phyloP scores from a whole-genome alignment of 176 grass and related monocot species.

The Oryza punctata region DNA sequence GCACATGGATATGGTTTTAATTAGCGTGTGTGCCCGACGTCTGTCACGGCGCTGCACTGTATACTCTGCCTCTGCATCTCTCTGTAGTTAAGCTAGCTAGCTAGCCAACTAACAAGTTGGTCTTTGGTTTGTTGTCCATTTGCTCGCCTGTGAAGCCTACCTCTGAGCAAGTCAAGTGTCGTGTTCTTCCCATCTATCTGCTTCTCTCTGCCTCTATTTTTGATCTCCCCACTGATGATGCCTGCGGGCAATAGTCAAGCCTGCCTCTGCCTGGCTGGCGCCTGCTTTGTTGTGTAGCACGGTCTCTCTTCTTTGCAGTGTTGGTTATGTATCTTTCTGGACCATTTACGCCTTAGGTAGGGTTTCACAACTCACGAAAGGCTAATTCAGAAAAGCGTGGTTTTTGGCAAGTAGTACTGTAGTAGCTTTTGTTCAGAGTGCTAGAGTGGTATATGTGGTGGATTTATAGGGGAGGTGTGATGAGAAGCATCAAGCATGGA shows the following conservation, averaged over 20 bases:
- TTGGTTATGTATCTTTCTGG: conserved; percentile 33
- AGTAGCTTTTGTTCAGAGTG: not conserved
- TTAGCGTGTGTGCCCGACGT: not conserved
- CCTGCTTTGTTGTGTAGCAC: conserved; percentile 13
- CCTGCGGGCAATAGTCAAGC: conserved; percentile 28
- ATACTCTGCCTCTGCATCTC: not conserved
- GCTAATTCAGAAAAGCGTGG: not conserved
- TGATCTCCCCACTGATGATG: not conserved
- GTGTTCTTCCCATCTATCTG: not conserved
- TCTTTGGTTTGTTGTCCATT: conserved; percentile 16
- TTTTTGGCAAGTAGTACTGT: not conserved
- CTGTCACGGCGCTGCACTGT: not conserved
- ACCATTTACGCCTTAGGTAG: conserved; percentile 25
- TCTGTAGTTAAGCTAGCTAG: not conserved
- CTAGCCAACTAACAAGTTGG: not conserved
- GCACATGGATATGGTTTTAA: conserved; percentile 25
- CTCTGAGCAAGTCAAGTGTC: conserved; percentile 51
- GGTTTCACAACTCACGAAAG: not conserved
- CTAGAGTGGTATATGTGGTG: not conserved
- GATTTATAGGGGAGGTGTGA: not conserved
- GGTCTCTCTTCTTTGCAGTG: conserved; percentile 6
- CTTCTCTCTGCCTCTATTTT: not conserved
- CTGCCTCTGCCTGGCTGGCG: not conserved
- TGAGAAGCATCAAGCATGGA: not conserved
- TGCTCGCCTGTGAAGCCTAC: not conserved